These are phyloP conservation scores for Rhodotorula paludigena DNA, from an alignment of 768 basidiomycete genomes.

Conservation along the genomic window DNA sequence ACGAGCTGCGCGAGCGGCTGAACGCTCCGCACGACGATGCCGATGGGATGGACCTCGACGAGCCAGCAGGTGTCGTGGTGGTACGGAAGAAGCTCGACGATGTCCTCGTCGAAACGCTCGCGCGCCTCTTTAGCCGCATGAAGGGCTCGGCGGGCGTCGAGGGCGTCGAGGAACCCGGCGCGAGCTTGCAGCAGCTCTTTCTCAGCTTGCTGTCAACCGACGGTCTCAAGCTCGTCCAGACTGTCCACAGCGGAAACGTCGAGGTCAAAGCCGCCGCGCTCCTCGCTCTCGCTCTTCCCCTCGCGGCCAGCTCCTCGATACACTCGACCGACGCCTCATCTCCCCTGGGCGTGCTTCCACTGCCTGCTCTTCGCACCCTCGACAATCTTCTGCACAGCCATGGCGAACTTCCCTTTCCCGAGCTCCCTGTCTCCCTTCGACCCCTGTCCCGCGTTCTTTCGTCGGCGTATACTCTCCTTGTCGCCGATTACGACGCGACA, in stretches of 20 bases:
- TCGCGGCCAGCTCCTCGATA: not conserved
- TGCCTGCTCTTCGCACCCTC: not conserved
- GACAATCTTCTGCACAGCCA: not conserved
- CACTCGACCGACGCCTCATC: not conserved
- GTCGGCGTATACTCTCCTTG: conserved; percentile 9
- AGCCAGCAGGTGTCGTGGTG: too few species aligned
- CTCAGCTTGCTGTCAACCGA: not conserved
- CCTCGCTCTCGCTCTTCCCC: not conserved
- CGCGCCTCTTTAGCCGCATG: not conserved
- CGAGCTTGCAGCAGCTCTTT: not conserved
- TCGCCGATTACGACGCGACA: conserved; percentile 16
- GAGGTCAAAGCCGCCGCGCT: conserved; percentile 1
- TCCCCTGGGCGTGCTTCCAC: not conserved
- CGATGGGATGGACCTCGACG: not conserved
- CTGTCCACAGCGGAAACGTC: not conserved
- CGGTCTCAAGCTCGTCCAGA: not conserved
- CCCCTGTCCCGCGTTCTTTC: not conserved
- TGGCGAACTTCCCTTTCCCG: not conserved
- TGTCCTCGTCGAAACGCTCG: not conserved
- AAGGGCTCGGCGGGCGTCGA: not conserved
- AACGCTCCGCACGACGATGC: not conserved
- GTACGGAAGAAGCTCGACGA: not conserved
- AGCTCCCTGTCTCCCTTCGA: not conserved
- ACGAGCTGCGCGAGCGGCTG: not conserved
- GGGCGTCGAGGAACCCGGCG: not conserved